Percentiles rank a stretch among this genome's conserved stretches.
Conservation (phyloP, 768 basidiomycete species). For the Termitomyces sp. region DNA sequence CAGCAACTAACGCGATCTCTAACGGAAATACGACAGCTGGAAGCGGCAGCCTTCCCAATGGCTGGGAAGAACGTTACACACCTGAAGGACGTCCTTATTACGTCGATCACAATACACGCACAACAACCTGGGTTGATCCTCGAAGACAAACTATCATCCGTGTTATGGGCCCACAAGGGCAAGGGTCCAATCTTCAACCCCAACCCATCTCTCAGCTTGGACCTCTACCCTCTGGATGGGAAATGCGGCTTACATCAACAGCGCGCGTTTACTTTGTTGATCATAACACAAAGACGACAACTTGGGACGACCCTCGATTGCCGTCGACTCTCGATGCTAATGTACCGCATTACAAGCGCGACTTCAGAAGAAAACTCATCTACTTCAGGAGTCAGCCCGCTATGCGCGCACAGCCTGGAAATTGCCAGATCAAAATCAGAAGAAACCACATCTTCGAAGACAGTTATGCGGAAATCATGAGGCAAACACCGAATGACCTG, state of each 20-base stretch:
- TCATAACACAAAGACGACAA: slow-evolving; percentile 99
- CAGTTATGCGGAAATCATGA: slow-evolving; percentile 99
- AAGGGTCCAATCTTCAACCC: slow-evolving; percentile 83
- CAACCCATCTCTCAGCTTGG: slow-evolving; percentile 97
- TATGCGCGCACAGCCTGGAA: slow-evolving; percentile 96
- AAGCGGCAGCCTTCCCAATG: slow-evolving; percentile 85
- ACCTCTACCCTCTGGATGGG: slow-evolving; percentile 97
- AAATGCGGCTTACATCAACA: slow-evolving; percentile 98
- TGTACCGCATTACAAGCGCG: slow-evolving; percentile 99
- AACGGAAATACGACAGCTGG: slow-evolving; percentile 61
- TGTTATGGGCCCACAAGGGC: slow-evolving; percentile 92
- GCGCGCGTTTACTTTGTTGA: slow-evolving; percentile 99
- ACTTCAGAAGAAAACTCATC: slow-evolving; percentile 98
- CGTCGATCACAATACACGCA: slow-evolving; percentile 98
- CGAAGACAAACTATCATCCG: slow-evolving; percentile 95
- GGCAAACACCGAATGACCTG: slow-evolving; percentile 95
- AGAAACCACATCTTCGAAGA: slow-evolving; percentile 99
- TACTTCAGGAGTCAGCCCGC: slow-evolving; percentile 99
- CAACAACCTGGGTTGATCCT: slow-evolving; percentile 99
- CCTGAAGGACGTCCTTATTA: slow-evolving; percentile 98
- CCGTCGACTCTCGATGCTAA: slow-evolving; percentile 95
- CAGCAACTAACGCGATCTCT: slow-evolving; percentile 36
- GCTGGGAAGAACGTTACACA: slow-evolving; percentile 99
- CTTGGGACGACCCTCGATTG: slow-evolving; percentile 97
- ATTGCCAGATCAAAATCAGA: slow-evolving; percentile 98